Conservation (phyloP, 495 filamentous ascomycete species). For the Ascobolus immersus region DNA sequence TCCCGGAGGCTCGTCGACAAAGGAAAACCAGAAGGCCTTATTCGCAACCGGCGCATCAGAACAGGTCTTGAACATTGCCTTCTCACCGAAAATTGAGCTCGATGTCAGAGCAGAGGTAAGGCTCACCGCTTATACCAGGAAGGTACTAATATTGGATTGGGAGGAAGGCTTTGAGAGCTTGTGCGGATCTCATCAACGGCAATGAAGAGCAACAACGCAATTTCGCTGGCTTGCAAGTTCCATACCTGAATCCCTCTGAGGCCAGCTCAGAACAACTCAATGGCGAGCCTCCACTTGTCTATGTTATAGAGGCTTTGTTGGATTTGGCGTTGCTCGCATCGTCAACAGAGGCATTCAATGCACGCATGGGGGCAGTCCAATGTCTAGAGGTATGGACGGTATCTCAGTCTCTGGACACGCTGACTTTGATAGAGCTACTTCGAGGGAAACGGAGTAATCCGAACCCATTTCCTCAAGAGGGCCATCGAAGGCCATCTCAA, state of each 20-base stretch:
- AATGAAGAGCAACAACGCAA: conserved; percentile 56
- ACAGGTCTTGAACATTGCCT: conserved; percentile 59
- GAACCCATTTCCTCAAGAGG: conserved; percentile 57
- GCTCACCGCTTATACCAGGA: neutral
- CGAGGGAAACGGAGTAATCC: conserved; percentile 27
- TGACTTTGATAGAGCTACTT: conserved; percentile 34
- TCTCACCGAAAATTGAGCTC: conserved; percentile 46
- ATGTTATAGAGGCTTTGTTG: conserved; percentile 83
- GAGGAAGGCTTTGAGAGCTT: conserved; percentile 47
- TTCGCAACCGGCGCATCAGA: conserved; percentile 59
- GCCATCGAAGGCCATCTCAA: conserved; percentile 70
- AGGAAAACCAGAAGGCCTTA: conserved; percentile 64
- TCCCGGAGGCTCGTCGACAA: conserved; percentile 50
- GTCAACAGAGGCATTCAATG: conserved; percentile 42
- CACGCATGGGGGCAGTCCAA: conserved; percentile 60
- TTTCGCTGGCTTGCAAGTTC: conserved; percentile 62
- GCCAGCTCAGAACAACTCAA: too few species aligned
- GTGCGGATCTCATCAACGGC: conserved; percentile 67
- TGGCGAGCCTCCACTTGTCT: conserved; percentile 34
- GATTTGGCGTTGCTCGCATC: conserved; percentile 53
- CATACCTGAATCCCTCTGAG: conserved; percentile 21
- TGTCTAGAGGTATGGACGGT: conserved; percentile 39
- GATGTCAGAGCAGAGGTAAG: conserved; percentile 58
- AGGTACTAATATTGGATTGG: conserved; percentile 6
- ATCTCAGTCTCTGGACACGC: neutral